Base-by-base conservation (phyloP, 805 yeast genomes). In the Sugiyamaella lignohabitans region DNA sequence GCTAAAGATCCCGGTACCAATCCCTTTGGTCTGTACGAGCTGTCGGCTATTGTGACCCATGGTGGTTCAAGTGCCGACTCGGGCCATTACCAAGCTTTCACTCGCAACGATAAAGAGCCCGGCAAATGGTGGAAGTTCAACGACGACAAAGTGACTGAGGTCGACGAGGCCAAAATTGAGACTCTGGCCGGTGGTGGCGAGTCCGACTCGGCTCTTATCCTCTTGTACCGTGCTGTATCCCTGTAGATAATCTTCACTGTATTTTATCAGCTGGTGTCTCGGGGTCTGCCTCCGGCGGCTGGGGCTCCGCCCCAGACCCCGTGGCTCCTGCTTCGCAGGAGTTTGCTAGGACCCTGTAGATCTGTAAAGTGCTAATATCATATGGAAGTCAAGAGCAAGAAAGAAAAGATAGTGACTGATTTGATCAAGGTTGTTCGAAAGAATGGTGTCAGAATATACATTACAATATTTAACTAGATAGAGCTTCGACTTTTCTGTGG, bases 131-230 rank as follows among this genome's bases (percentile, higher is more conserved):
- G 86, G 83, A 82, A 82, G 65, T 93, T 87, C 68, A 88, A 93
- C 63, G 99, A 93, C 65, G 96, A 89, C 67, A 83, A 83, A 62
- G 95, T 93, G 16, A 70, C 78, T 5, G 69, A 73, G 37, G 88
- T 89, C n/a, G 79, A 74, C 52, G 84, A 79, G 60, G 93, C 88
- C 43, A 87, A 79, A 61, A 80, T 93, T 51, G 96, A 88, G 64
- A 66, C 76, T 47, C 73, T 93, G 55, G 85, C 97, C 3, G 99
- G 98, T 38, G 99, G 99, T 48, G 97, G 98, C 48, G 98, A 94
- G 69, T 49, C 95, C 57, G 99, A 93, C 66, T 81, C 93, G 59
- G 99, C 98, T 2, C 76, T 93, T 64, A 82, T 93, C 47, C 73
- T 91, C 55, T 68, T 93, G 46, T 93, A 93, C 71, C 83, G 82